A percentile compares a stretch with the other conserved stretches of the same genome.
Conservation (phyloP, 805 yeast genomes). For the Saccharomycopsis vini region DNA sequence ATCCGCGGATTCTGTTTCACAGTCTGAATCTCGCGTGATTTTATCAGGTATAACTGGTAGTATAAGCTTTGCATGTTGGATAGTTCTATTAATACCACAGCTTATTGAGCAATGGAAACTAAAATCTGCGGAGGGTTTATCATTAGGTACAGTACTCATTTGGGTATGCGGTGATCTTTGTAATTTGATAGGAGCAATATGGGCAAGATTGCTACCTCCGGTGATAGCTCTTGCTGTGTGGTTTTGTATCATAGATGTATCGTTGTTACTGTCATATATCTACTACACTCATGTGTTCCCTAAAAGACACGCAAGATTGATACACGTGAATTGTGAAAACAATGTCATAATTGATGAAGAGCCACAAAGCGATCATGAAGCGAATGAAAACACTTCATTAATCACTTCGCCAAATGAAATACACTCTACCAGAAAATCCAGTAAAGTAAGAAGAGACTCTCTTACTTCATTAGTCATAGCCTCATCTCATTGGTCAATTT, state of each 20-base stretch:
- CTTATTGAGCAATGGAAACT: slow-evolving; percentile 72
- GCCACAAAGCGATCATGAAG: no score
- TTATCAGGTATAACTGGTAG: slow-evolving; percentile 63
- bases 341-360: slow-evolving; percentile 18
- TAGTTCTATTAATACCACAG: slow-evolving; percentile 68
- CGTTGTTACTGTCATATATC: slow-evolving; percentile 47
- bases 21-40: slow-evolving; percentile 30
- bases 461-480: slow-evolving; percentile 42
- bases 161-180: slow-evolving; percentile 70
- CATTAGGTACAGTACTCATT: slow-evolving; percentile 53
- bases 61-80: slow-evolving; percentile 69
- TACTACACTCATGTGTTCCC: slow-evolving; percentile 46
- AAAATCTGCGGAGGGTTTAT: slow-evolving; percentile 65
- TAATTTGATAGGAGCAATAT: slow-evolving; percentile 57
- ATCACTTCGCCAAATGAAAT: neutral
- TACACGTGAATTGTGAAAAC: slow-evolving; percentile 9
- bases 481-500: slow-evolving; percentile 38
- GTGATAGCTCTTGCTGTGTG: slow-evolving; percentile 63
- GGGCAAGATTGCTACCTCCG: slow-evolving; percentile 64
- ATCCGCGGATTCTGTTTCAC: slow-evolving; percentile 1
- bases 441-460: slow-evolving; percentile 34
- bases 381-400: neutral
- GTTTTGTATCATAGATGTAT: slow-evolving; percentile 64
- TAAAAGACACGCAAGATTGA: slow-evolving; percentile 24
- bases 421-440: slow-evolving; percentile 11